phyloP scores from a whole-genome alignment of 257 asterid genomes.

The Ballota nigra region DNA sequence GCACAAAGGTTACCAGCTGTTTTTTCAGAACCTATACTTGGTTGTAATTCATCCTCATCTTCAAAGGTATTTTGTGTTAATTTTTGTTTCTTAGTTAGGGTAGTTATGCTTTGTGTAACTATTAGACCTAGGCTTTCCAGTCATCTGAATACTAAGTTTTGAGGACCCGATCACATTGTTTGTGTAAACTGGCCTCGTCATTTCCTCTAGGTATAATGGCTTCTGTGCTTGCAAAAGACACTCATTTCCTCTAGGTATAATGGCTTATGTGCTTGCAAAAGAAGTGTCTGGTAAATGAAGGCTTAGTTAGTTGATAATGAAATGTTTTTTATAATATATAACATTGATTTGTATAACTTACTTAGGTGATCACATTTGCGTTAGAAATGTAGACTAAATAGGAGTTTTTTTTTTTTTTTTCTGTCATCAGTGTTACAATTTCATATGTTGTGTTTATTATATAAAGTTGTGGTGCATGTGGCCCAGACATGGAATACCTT shows the following conservation, averaged over 20 bases:
- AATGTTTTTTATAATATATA: not conserved
- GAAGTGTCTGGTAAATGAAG: not conserved
- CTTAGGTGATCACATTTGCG: not conserved
- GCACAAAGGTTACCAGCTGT: constrained; percentile 48
- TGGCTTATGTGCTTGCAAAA: not conserved
- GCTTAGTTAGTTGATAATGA: not conserved
- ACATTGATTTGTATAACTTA: not conserved
- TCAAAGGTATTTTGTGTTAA: constrained; percentile 48
- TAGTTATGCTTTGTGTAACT: not conserved
- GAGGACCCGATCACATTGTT: constrained; percentile 2
- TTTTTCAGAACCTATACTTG: constrained; percentile 46
- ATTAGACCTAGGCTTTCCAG: not conserved
- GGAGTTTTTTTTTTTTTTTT: constrained; percentile 10
- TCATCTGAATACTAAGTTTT: constrained; percentile 4
- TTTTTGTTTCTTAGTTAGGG: constrained; percentile 1
- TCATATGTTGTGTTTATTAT: not conserved
- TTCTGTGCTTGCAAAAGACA: not conserved
- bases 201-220: not conserved
- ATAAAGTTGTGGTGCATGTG: not conserved
- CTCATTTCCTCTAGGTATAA: not conserved
- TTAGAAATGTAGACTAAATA: not conserved
- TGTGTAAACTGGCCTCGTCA: not conserved
- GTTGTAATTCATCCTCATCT: constrained; percentile 59
- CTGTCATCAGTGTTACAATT: not conserved
- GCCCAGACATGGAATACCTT: not conserved